Conservation (phyloP, 2,329 filamentous ascomycete species). For the Colletotrichum melonis region DNA sequence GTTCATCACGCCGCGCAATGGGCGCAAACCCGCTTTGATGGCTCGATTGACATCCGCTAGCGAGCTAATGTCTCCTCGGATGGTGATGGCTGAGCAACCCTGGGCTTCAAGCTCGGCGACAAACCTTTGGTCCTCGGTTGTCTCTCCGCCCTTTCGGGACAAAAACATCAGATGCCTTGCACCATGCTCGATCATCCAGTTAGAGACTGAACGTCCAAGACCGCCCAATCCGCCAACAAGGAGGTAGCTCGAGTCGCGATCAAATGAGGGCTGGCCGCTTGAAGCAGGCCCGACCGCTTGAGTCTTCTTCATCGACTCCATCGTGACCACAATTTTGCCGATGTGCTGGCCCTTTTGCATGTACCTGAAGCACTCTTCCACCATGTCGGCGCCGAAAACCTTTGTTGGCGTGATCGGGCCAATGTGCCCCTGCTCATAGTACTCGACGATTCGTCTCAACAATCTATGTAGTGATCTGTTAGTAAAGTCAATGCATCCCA, state of each 20-base stretch:
- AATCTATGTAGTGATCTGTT: background rate
- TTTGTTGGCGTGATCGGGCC: slow-evolving; percentile 37
- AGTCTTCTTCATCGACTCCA: background rate
- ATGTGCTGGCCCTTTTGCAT: slow-evolving; percentile 54
- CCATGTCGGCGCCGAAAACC: slow-evolving; percentile 38
- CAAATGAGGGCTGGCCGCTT: slow-evolving; percentile 5
- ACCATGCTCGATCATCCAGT: slow-evolving; percentile 40
- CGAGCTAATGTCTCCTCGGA: background rate
- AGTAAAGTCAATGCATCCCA: background rate
- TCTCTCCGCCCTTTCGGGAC: slow-evolving; percentile 22
- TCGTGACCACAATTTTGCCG: slow-evolving; percentile 51
- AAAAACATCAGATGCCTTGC: slow-evolving; percentile 35
- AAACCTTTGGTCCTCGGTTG: background rate
- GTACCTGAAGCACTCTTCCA: slow-evolving; percentile 51
- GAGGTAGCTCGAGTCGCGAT: slow-evolving; percentile 34
- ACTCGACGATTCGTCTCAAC: background rate
- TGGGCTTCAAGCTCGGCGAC: slow-evolving; percentile 3
- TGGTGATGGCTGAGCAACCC: background rate
- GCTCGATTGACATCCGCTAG: slow-evolving; percentile 42
- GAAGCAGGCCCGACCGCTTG: background rate
- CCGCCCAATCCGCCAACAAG: slow-evolving; percentile 42
- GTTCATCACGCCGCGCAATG: slow-evolving; percentile 52
- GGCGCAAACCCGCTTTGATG: slow-evolving; percentile 38
- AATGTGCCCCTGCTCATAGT: slow-evolving; percentile 24
- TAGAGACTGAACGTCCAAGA: slow-evolving; percentile 38